Evolutionary conservation across 306 rosid species (phyloP), one percentile per base, ranked within the genome.

Genomic region (Sechiopsis laciniata): DNA sequence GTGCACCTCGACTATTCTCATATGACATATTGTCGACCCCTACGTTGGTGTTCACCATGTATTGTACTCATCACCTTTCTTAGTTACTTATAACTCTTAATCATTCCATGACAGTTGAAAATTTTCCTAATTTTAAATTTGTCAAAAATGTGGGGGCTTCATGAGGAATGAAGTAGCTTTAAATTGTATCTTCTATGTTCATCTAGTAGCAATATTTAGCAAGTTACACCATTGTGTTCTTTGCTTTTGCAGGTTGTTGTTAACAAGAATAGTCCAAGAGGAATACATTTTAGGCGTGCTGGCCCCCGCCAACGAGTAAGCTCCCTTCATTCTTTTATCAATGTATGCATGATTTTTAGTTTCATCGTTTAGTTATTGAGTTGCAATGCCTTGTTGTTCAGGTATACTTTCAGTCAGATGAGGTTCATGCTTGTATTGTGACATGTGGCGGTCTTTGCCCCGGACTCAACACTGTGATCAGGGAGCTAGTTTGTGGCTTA

Each of bases 391-490:
- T 12, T 56, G 42, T 76, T 74, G 81, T 80, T 78, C 81, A 91
- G 99, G 88, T 89, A 81, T 91, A 86, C 51, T 94, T 94, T 54
- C 83, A 91, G 32, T 22, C 96, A 6, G 99, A 94, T 53, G 97
- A 91, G 61, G 97, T 94, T 85, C 83, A 76, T 63, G 99, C 95
- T 52, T 95, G 95, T 71, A 94, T 91, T 66, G 99, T 94, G 63
- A 94, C 97, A 11, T 94, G 97, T 40, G 99, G 99, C 45, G 99
- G 99, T 80, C 95, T 94, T 12, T 94, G 99, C 70, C 97, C 99
- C 54, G 99, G 99, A 3, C 97, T 94, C 85, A 94, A 94, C 88
- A 94, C 97, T 1, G 97, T 94, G 69, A 89, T 89, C 16, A 89
- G 99, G 76, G 99, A 94, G 70, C 74, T 94, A 24, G 99, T 91